Conservation (phyloP, 441 rosid genomes). For the Dalechampia spathulata region DNA sequence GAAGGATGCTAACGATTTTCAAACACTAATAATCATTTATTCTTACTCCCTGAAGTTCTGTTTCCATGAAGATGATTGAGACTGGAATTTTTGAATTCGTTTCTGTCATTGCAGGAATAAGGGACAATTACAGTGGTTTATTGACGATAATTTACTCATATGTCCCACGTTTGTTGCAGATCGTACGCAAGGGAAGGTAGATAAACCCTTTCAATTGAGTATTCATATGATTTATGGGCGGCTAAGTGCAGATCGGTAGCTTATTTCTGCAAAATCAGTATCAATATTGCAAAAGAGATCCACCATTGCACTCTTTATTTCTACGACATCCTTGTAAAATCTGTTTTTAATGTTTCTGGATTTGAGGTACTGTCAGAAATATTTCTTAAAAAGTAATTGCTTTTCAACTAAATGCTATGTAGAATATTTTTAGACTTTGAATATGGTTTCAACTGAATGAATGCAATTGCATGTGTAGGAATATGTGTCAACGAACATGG, state of each 20-base stretch:
- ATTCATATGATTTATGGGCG: neutral
- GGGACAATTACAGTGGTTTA: slow-evolving; percentile 47
- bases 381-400: neutral
- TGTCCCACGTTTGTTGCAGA: slow-evolving; percentile 37
- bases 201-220: slow-evolving; percentile 7
- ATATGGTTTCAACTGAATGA: neutral
- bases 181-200: slow-evolving; percentile 70
- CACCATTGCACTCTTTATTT: no score
- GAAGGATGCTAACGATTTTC: neutral
- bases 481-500: neutral
- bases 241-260: no score
- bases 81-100: slow-evolving; percentile 3
- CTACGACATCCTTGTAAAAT: no score
- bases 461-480: slow-evolving; percentile 2
- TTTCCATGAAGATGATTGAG: slow-evolving; percentile 10
- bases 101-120: slow-evolving; percentile 51
- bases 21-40: neutral
- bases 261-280: no score
- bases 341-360: neutral
- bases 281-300: no score
- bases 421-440: neutral
- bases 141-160: slow-evolving; percentile 55
- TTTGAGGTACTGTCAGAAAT: neutral
- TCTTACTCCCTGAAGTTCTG: slow-evolving; percentile 2
- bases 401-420: neutral